These are phyloP conservation scores for Leccinum subtestaceum DNA, from an alignment of 768 basidiomycete species.

Conservation along the genomic window DNA sequence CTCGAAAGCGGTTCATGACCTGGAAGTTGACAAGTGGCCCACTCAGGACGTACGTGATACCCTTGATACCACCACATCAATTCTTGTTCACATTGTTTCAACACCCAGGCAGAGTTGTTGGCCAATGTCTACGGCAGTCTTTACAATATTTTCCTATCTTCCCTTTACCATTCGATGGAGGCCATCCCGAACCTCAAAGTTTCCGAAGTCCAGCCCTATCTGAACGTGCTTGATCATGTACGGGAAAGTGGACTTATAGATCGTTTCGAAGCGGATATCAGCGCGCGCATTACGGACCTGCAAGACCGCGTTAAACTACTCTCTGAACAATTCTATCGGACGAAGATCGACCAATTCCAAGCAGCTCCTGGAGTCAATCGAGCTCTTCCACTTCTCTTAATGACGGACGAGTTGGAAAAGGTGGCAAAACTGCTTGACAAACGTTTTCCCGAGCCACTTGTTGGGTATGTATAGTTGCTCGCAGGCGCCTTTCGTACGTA, in stretches of 20 bases:
- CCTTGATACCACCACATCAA: neutral
- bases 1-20: conserved; percentile 65
- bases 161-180: conserved; percentile 82
- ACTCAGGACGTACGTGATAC: conserved; percentile 66
- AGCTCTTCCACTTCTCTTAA: conserved; percentile 73
- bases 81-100: conserved; percentile 6
- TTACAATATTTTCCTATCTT: conserved; percentile 85
- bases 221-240: conserved; percentile 69
- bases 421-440: conserved; percentile 79
- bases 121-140: conserved; percentile 65
- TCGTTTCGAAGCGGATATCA: conserved; percentile 71
- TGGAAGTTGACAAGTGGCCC: conserved; percentile 74
- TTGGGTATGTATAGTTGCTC: conserved; percentile 54
- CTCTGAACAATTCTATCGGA: conserved; percentile 57
- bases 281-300: conserved; percentile 63
- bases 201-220: conserved; percentile 61
- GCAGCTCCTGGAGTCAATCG: conserved; percentile 74
- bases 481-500: neutral
- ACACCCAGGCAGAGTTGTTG: conserved; percentile 61
- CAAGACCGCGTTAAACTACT: conserved; percentile 62
- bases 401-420: conserved; percentile 91
- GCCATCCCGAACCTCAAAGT: conserved; percentile 69
- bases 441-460: conserved; percentile 78
- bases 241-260: conserved; percentile 67
- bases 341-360: conserved; percentile 61